Conservation (phyloP, 495 filamentous ascomycete genomes). For the Penicillium pancosmium region DNA sequence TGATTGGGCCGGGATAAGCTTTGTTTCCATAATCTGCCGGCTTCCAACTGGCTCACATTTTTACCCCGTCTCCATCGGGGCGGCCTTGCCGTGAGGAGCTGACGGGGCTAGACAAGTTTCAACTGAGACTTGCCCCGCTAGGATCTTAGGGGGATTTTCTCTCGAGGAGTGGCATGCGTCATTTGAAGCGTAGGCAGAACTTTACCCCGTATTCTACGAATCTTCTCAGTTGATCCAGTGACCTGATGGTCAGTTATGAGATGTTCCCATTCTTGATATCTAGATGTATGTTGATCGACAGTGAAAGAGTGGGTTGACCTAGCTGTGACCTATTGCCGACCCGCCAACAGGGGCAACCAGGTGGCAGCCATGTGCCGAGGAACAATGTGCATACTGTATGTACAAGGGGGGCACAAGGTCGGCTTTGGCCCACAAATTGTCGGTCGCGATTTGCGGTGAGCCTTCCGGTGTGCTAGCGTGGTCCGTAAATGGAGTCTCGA, state of each 20-base stretch:
- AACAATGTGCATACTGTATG: neutral
- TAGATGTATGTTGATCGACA: neutral
- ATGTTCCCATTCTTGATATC: neutral
- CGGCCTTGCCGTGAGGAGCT: neutral
- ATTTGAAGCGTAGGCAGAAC: neutral
- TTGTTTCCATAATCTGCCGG: constrained; percentile 8
- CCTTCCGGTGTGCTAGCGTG: constrained; percentile 9
- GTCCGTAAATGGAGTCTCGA: constrained; percentile 6
- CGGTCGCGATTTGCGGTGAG: constrained; percentile 12
- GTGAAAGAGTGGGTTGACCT: neutral
- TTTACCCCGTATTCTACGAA: neutral
- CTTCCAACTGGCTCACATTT: constrained; percentile 1
- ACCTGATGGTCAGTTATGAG: neutral
- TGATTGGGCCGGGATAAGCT: constrained; percentile 23
- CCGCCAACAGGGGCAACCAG: neutral
- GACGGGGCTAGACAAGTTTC: neutral
- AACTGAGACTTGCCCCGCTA: neutral
- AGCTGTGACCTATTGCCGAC: neutral
- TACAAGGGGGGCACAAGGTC: neutral
- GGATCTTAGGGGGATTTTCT: neutral
- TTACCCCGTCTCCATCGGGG: constrained; percentile 1
- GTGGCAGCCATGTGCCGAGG: constrained; percentile 16
- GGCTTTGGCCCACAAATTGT: neutral
- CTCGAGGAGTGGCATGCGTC: neutral
- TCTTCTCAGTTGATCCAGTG: neutral